These are phyloP conservation scores for Fusarium sp. DNA, from an alignment of 2,329 filamentous ascomycete species.

Conservation along the genomic window DNA sequence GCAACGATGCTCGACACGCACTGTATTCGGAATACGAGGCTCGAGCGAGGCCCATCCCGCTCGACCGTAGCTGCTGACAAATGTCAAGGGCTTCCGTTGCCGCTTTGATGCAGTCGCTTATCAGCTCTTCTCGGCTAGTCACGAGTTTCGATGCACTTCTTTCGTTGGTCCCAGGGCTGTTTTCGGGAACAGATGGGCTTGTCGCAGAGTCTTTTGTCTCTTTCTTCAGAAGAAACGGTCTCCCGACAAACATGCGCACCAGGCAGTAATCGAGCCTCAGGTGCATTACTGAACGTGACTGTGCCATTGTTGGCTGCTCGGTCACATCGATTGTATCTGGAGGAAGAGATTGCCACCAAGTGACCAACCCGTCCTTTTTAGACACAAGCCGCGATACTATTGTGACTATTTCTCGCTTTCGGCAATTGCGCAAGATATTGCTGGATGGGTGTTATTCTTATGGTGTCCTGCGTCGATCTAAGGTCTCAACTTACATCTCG, in stretches of 20 bases:
- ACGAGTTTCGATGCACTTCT: neutral
- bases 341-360: constrained; percentile 5
- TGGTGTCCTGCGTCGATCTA: too few species aligned
- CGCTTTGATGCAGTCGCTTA: constrained; percentile 1
- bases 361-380: neutral
- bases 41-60: neutral
- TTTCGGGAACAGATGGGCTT: neutral
- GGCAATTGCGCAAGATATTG: neutral
- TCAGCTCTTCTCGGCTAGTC: neutral
- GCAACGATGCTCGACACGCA: constrained; percentile 1
- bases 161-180: neutral
- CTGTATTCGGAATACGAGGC: constrained; percentile 10
- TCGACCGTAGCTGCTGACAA: constrained; percentile 1
- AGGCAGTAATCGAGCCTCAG: constrained; percentile 1
- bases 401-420: neutral
- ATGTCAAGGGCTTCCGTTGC: constrained; percentile 8
- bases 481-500: neutral
- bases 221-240: neutral
- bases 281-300: neutral
- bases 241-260: constrained; percentile 1
- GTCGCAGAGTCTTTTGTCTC: neutral
- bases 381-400: neutral
- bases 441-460: neutral
- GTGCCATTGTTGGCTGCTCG: neutral
- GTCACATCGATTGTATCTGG: neutral